Conservation (phyloP, 176 grass and related monocot species). For the Aegilops speltoides region DNA sequence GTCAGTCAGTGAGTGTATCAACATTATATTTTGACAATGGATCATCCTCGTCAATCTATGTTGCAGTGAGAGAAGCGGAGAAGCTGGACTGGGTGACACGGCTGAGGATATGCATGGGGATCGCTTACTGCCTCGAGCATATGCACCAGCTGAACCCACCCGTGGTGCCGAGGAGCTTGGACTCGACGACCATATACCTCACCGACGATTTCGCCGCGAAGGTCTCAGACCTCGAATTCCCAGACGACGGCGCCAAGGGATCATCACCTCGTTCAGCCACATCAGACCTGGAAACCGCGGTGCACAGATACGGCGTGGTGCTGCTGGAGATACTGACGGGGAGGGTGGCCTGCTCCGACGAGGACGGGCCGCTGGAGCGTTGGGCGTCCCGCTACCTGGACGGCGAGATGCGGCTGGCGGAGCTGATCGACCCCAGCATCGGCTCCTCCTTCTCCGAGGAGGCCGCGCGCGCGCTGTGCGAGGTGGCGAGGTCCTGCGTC, state of each 20-base stretch:
- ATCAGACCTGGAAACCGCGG: conserved; percentile 30
- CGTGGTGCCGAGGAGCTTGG: conserved; percentile 44
- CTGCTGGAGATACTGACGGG: conserved; percentile 79
- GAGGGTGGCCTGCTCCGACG: conserved; percentile 44
- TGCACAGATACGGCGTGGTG: conserved; percentile 61
- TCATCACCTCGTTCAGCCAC: background rate
- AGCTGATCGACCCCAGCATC: conserved; percentile 52
- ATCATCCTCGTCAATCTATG: background rate
- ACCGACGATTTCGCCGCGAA: conserved; percentile 87
- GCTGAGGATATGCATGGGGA: conserved; percentile 89
- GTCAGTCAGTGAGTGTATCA: background rate
- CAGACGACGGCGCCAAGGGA: conserved; percentile 22
- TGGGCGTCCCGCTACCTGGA: conserved; percentile 43
- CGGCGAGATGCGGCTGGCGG: conserved; percentile 28
- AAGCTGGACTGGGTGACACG: conserved; percentile 65
- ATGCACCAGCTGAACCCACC: conserved; percentile 70
- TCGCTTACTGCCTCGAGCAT: conserved; percentile 80
- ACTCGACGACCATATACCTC: conserved; percentile 68
- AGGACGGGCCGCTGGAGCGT: conserved; percentile 40
- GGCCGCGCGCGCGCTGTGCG: conserved; percentile 38
- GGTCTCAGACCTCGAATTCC: conserved; percentile 59
- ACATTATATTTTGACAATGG: background rate
- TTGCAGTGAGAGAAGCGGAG: conserved; percentile 72
- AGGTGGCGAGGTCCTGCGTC: conserved; percentile 58
- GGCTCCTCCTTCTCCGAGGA: conserved; percentile 46